Conservation (phyloP, 1,284 basidiomycete genomes). For the Leccinum subrobustum region DNA sequence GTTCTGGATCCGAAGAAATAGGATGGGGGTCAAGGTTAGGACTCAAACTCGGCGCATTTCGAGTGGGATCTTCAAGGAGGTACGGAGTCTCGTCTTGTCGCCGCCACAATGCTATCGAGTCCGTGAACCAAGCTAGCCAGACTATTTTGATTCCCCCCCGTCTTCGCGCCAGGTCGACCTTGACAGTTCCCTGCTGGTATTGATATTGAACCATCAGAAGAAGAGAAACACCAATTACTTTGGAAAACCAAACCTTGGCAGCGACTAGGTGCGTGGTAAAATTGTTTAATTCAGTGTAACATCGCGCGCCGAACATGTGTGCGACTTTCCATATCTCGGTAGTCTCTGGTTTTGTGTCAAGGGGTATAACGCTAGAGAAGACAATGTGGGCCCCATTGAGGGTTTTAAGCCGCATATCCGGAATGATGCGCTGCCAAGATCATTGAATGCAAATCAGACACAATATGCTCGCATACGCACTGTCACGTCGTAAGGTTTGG, state of each 20-base stretch:
- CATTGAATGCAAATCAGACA: conserved; percentile 7
- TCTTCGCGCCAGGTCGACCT: conserved; percentile 79
- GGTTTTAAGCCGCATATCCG: conserved; percentile 72
- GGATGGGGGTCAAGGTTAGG: conserved; percentile 51
- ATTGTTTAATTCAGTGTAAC: conserved; percentile 66
- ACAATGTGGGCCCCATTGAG: conserved; percentile 79
- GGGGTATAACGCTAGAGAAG: conserved; percentile 93
- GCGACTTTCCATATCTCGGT: conserved; percentile 90
- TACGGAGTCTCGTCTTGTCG: conserved; percentile 73
- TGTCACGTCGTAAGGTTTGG: conserved; percentile 55
- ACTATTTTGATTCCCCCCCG: conserved; percentile 78
- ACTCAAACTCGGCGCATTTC: conserved; percentile 40
- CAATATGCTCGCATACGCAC: conserved; percentile 39
- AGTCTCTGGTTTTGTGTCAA: conserved; percentile 74
- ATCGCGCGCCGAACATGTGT: conserved; percentile 84
- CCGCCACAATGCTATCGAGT: conserved; percentile 81
- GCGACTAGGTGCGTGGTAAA: conserved; percentile 90
- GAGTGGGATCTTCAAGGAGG: conserved; percentile 53
- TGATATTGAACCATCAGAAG: conserved; percentile 16
- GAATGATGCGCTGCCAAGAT: conserved; percentile 71
- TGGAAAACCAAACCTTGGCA: conserved; percentile 58
- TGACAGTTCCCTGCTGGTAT: conserved; percentile 79
- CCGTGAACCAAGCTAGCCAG: conserved; percentile 85
- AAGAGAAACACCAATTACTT: conserved; percentile 1
- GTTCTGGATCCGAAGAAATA: conserved; percentile 65